These are phyloP conservation scores for Ammopiptanthus mongolicus DNA, from an alignment of 306 rosid genomes.

Conservation along the genomic window DNA sequence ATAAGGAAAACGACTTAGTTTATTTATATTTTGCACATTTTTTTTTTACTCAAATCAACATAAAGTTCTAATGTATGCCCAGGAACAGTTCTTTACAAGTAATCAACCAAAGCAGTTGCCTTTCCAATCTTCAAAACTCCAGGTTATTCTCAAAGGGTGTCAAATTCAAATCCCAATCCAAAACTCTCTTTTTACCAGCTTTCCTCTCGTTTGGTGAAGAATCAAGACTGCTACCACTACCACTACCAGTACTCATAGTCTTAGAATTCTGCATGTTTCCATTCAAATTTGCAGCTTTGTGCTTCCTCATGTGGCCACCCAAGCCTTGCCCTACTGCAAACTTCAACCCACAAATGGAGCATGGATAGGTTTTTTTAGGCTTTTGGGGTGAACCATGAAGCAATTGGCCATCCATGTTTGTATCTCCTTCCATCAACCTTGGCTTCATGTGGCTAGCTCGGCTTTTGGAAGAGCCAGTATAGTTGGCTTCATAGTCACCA, in stretches of 20 bases:
- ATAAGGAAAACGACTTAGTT: not conserved
- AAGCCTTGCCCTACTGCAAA: conserved; percentile 91
- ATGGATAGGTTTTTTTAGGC: conserved; percentile 82
- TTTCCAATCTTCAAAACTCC: conserved; percentile 56
- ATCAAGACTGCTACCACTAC: not conserved
- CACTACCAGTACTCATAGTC: not conserved
- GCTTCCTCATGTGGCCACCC: conserved; percentile 98
- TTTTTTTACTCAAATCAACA: not conserved
- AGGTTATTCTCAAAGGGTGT: conserved; percentile 88
- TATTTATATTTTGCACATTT: not conserved
- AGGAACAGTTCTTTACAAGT: conserved; percentile 28
- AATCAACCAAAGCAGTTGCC: conserved; percentile 45
- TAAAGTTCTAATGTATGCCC: not conserved
- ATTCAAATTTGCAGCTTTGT: conserved; percentile 44
- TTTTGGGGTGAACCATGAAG: conserved; percentile 48
- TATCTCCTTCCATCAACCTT: conserved; percentile 35
- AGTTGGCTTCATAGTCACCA: conserved; percentile 20
- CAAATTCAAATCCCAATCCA: conserved; percentile 78
- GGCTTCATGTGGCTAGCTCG: conserved; percentile 97
- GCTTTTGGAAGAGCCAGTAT: not conserved
- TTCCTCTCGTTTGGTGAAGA: conserved; percentile 35
- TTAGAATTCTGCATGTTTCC: not conserved
- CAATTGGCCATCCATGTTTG: conserved; percentile 22
- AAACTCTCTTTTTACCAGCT: conserved; percentile 31
- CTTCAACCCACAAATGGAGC: conserved; percentile 81